These are phyloP conservation scores for Mycena belliarum DNA, from an alignment of 768 basidiomycete species.

Conservation along the genomic window DNA sequence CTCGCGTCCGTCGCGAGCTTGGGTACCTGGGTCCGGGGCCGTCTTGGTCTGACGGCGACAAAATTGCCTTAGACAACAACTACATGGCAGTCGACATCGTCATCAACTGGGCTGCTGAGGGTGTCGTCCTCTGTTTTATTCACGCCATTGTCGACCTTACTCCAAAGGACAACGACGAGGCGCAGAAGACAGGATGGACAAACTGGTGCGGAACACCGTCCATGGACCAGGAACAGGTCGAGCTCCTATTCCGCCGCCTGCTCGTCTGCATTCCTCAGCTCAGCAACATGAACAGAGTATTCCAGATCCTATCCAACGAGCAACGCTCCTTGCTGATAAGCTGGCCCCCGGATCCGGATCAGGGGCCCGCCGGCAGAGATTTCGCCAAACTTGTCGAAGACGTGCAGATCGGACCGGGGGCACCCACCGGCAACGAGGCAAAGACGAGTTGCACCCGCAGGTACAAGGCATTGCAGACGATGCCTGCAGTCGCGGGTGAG, in stretches of 20 bases:
- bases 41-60: conserved; percentile 66
- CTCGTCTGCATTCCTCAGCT: conserved; percentile 54
- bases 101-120: conserved; percentile 87
- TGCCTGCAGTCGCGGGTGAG: conserved; percentile 60
- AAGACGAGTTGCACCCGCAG: conserved; percentile 87
- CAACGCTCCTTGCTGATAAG: conserved; percentile 57
- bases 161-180: conserved; percentile 72
- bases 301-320: conserved; percentile 74
- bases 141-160: conserved; percentile 80
- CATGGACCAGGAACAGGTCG: conserved; percentile 58
- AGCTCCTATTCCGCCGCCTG: conserved; percentile 61
- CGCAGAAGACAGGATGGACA: conserved; percentile 72
- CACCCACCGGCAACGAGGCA: conserved; percentile 60
- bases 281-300: conserved; percentile 60
- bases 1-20: conserved; percentile 69
- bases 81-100: conserved; percentile 90
- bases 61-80: conserved; percentile 65
- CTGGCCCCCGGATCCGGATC: conserved; percentile 72
- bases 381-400: conserved; percentile 66
- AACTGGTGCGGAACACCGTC: conserved; percentile 86
- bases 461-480: conserved; percentile 71
- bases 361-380: conserved; percentile 45
- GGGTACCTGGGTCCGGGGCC: conserved; percentile 60
- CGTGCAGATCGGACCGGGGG: conserved; percentile 58
- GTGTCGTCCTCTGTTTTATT: conserved; percentile 85